Evolutionary conservation across 2,329 filamentous ascomycete genomes (phyloP).

Genomic region (Trichoderma arundinaceum): DNA sequence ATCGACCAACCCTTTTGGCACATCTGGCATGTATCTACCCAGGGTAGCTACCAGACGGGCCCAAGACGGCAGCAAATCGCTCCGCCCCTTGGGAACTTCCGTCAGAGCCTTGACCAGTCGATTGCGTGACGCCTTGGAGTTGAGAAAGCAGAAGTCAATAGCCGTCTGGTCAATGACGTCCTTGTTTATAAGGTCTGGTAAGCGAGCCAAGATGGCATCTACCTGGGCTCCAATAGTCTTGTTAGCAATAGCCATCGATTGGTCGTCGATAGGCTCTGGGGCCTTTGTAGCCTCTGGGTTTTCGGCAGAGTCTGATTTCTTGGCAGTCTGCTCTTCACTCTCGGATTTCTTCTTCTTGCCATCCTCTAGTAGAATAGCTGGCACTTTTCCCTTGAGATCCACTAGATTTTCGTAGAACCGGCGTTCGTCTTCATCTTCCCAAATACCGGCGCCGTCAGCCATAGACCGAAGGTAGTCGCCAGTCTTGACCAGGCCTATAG

Average conservation of each 20-base stretch:
- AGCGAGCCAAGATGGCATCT: conserved; percentile 81
- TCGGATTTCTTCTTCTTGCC: conserved; percentile 84
- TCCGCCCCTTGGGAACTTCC: conserved; percentile 91
- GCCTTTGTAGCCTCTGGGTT: conserved; percentile 57
- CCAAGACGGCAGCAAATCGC: conserved; percentile 88
- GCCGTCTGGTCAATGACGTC: conserved; percentile 91
- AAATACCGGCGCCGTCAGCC: conserved; percentile 90
- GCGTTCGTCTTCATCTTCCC: conserved; percentile 97
- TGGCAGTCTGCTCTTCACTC: conserved; percentile 79
- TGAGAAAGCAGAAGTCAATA: conserved; percentile 96
- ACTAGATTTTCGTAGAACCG: conserved; percentile 98
- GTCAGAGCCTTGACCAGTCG: conserved; percentile 90
- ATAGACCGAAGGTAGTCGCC: conserved; percentile 91
- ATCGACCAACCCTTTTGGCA: conserved; percentile 88
- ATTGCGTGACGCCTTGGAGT: conserved; percentile 97
- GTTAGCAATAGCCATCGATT: conserved; percentile 93
- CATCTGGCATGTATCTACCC: conserved; percentile 90
- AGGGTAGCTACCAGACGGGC: conserved; percentile 92
- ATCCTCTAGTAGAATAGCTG: conserved; percentile 90
- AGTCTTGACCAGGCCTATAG: conserved; percentile 91
- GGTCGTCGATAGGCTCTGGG: conserved; percentile 70
- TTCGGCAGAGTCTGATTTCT: conserved; percentile 67
- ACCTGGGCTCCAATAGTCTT: conserved; percentile 98
- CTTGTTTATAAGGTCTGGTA: conserved; percentile 92
- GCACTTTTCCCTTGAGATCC: conserved; percentile 94